Base-by-base conservation (phyloP, 2,329 filamentous ascomycete species). In the Onygenales sp. region DNA sequence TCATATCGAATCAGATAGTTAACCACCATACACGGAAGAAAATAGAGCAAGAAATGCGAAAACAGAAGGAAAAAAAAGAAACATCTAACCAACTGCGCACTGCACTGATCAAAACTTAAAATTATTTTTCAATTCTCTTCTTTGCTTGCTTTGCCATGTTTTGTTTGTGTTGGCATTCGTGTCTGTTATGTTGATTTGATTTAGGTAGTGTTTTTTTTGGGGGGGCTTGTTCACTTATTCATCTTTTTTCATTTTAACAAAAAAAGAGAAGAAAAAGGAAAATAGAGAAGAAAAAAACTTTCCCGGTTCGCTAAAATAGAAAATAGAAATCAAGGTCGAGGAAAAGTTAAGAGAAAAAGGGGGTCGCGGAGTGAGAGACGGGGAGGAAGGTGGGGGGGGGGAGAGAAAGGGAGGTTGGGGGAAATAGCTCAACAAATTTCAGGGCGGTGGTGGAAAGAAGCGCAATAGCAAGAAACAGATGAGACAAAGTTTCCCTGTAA, bases 1-100 rank as follows among this genome's bases (percentile, higher is more conserved):
- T 27, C 21, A 27, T 17, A 27, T 27, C 21, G 5, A 27, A 27
- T 27, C 21, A 27, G 21, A 27, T 27, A 27, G 21, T 27, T 27
- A 27, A 27, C 3, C 5, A 27, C 21, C 21, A 55, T 54, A 45
- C 51, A 57, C 48, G 52, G 53, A 47, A 46, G 48, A 56, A 44
- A 31, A 56, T 33, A 53, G 54, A 51, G 52, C 55, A 46, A 50
- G 55, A 57, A 55, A 56, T 52, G 51, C 44, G 55, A 57, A 60
- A 56, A 53, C 17, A 17, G 17, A 57, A 55, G 52, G 60, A 55
- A 60, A 46, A 50, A 54, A 51, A 59, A 61, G 55, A 53, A 54
- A 53, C 21, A 27, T 27, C 21, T 27, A 27, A 3, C 21, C 17
- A 17, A 27, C 5, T 27, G 21, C 21, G 5, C 21, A 17, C 5